Evolutionary conservation across 768 basidiomycete genomes (phyloP).

Genomic region (Suillus subluteus): DNA sequence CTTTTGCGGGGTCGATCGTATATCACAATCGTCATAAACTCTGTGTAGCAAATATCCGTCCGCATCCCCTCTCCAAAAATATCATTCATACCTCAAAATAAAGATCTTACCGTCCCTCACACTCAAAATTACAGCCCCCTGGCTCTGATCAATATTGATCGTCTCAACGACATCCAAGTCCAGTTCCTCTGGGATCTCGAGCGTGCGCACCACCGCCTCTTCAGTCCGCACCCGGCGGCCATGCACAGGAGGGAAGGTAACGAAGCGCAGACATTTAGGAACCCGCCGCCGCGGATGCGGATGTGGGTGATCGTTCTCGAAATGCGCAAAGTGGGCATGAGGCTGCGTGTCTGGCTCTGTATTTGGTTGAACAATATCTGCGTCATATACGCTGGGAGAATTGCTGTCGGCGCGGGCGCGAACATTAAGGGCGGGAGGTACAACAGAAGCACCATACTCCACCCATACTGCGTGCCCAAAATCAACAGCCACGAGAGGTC

Average conservation of each 20-base stretch:
- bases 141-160: constrained; percentile 78
- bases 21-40: neutral
- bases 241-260: constrained; percentile 63
- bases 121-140: constrained; percentile 72
- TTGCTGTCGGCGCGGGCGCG: neutral
- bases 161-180: constrained; percentile 70
- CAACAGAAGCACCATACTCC: constrained; percentile 46
- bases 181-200: constrained; percentile 66
- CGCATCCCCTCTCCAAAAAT: neutral
- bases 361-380: neutral
- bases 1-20: neutral
- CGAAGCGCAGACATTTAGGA: constrained; percentile 64
- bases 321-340: constrained; percentile 3
- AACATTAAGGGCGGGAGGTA: neutral
- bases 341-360: neutral
- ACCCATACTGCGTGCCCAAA: constrained; percentile 91
- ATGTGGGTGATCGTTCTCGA: constrained; percentile 8
- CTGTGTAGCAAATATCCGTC: neutral
- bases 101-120: constrained; percentile 72
- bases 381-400: neutral
- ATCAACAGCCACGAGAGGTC: constrained; percentile 79
- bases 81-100: constrained; percentile 66
- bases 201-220: constrained; percentile 55
- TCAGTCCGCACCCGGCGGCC: constrained; percentile 32
- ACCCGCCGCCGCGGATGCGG: constrained; percentile 29